Base-by-base conservation (phyloP, 202 grass and related monocot genomes). In the Sporobolus alterniflorus region DNA sequence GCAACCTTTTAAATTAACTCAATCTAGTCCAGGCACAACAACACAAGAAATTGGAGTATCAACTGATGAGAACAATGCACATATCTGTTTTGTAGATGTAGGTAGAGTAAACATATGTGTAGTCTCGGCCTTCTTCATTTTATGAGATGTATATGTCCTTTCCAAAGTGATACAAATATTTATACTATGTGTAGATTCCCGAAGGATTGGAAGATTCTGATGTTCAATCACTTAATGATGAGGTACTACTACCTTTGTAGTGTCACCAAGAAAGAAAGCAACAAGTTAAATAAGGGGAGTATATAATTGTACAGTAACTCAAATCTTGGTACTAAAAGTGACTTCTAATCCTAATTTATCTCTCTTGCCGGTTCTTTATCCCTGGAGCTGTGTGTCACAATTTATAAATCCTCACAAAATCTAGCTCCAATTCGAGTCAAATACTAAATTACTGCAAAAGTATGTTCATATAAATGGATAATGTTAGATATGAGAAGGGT, bases 281-380 rank as follows among this genome's bases (percentile, higher is more conserved):
- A 78, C 75, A 82, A 67, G 68, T 79, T 78, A 88, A 76, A 63
- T 88, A 67, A 88, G 54, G 14, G 22, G 76, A 81, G 68, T 82
- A 87, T 42, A 90, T 78, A 90, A 85, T 84, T 65, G 32, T 86
- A 82, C 84, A 87, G 76, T 87, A 87, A 78, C 91, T 84, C 81
- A 22, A 65, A 92, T 89, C 84, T 84, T 87, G 83, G 77, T 87
- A 82, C 87, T 84, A 87, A 93, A 87, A 82, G 91, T 90, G 90
- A 87, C 87, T 90, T 90, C 84, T 87, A 74, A 40, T 84, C 84
- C 43, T 90, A 65, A 44, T 90, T 90, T 85, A 87, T 83, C 50
- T 70, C 65, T 9, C 40, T 12, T 69, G 43, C 39, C 51, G 56
- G 59, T 84, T 84, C 81, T 78, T 84, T 62, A 62, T 84, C 61